phyloP scores from a whole-genome alignment of 176 grass and related monocot genomes.

The Musa troglodytarum region DNA sequence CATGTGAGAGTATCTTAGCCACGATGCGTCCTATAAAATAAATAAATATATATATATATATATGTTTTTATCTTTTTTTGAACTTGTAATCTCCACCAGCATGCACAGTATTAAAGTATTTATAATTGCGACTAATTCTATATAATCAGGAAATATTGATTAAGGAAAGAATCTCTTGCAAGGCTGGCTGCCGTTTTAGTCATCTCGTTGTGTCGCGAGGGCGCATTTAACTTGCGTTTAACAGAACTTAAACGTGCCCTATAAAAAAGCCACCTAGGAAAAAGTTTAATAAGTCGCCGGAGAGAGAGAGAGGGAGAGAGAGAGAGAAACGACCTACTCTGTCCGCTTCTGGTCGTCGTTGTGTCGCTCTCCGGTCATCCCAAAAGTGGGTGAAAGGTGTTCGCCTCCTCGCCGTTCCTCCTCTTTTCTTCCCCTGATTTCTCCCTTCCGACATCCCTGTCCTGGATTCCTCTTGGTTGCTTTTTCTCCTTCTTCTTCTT shows the following conservation, averaged over 20 bases:
- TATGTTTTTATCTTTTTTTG: too few relatives aligned
- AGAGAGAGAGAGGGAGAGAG: neutral
- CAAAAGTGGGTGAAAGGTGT: neutral
- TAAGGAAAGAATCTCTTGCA: neutral
- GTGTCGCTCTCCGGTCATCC: neutral
- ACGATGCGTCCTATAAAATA: too few relatives aligned
- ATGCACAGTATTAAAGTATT: too few relatives aligned
- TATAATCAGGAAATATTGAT: too few relatives aligned
- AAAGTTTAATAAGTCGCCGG: neutral
- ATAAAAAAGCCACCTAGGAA: neutral
- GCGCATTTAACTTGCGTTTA: too few relatives aligned
- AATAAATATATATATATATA: too few relatives aligned
- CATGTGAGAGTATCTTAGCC: too few relatives aligned
- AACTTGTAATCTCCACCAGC: too few relatives aligned
- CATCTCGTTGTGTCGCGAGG: neutral
- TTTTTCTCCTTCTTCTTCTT: too few relatives aligned
- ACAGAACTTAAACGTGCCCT: neutral
- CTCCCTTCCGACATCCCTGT: neutral
- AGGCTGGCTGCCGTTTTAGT: neutral
- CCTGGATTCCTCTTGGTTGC: neutral
- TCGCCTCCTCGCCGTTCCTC: neutral
- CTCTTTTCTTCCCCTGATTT: neutral
- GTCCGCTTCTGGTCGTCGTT: slow-evolving; percentile 16
- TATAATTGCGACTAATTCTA: too few relatives aligned
- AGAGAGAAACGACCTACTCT: neutral